Percentiles rank a stretch among this genome's conserved stretches.
These are phyloP conservation scores for Cenchrus purpureus DNA, from an alignment of 176 grass and related monocot genomes.

Conservation along the genomic window DNA sequence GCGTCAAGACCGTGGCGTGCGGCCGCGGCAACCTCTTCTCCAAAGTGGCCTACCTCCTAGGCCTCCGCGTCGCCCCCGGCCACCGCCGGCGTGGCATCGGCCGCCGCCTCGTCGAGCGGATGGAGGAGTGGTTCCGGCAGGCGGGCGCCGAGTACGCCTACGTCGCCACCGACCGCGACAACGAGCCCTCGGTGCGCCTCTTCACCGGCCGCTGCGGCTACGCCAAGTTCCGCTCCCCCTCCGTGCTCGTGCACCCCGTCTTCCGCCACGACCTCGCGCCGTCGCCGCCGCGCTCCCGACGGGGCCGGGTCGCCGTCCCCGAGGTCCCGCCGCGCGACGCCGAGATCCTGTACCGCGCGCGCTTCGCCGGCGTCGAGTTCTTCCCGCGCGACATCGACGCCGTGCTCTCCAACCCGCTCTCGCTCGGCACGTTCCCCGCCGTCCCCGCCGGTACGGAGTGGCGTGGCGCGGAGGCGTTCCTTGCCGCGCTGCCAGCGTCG, in stretches of 20 bases:
- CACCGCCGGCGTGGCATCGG: constrained; percentile 57
- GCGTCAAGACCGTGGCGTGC: constrained; percentile 70
- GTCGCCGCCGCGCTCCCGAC: not conserved
- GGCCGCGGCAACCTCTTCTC: constrained; percentile 37
- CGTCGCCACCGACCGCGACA: constrained; percentile 76
- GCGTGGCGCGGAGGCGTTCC: too few relatives aligned
- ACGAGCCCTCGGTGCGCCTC: constrained; percentile 58
- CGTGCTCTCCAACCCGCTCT: too few relatives aligned
- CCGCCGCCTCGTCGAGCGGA: constrained; percentile 49
- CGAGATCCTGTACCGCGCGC: constrained; percentile 49
- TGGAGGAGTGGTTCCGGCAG: constrained; percentile 79
- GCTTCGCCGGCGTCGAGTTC: constrained; percentile 65
- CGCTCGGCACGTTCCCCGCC: too few relatives aligned
- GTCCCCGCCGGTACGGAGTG: too few relatives aligned
- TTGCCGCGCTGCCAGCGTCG: constrained; percentile 36
- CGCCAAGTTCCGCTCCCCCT: constrained; percentile 66
- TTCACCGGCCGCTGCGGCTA: constrained; percentile 77
- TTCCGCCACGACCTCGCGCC: constrained; percentile 49
- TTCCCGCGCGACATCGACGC: too few relatives aligned
- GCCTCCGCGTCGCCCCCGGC: constrained; percentile 67
- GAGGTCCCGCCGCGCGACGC: constrained; percentile 41
- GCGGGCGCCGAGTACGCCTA: constrained; percentile 76
- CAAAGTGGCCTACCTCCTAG: constrained; percentile 82
- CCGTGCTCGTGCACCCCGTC: constrained; percentile 65
- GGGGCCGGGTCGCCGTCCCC: not conserved